phyloP scores from a whole-genome alignment of 352 stramenopile species.

The Globisporangium nunn region DNA sequence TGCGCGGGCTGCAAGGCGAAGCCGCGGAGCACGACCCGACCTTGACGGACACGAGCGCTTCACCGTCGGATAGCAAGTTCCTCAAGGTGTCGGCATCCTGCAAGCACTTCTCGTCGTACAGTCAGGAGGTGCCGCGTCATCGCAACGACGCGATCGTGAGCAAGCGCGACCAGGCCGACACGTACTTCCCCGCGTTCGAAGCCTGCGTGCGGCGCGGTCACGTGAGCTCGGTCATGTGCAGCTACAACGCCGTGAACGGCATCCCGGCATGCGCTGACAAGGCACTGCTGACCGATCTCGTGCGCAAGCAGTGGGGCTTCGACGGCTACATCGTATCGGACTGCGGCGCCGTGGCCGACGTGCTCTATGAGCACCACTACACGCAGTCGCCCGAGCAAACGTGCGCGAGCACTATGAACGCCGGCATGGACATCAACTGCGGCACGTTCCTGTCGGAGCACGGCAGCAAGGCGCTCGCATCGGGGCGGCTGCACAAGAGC shows the following conservation, averaged over 20 bases:
- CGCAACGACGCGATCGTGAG: conserved; percentile 86
- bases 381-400: conserved; percentile 52
- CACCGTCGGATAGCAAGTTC: conserved; percentile 16
- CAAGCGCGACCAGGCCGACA: conserved; percentile 84
- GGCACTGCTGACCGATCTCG: conserved; percentile 61
- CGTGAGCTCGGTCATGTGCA: conserved; percentile 90
- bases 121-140: conserved; percentile 68
- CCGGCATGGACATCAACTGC: conserved; percentile 84
- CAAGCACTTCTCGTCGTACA: conserved; percentile 93
- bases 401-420: conserved; percentile 49
- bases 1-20: conserved; percentile 79
- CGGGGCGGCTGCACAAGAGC: conserved; percentile 49
- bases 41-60: neutral
- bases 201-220: conserved; percentile 70
- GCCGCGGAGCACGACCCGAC: conserved; percentile 14
- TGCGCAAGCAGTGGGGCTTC: conserved; percentile 86
- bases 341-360: conserved; percentile 81
- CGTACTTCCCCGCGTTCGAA: conserved; percentile 85
- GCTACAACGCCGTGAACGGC: conserved; percentile 93
- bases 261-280: conserved; percentile 86
- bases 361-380: conserved; percentile 76
- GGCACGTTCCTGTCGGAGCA: conserved; percentile 65
- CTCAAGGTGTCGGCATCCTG: conserved; percentile 83
- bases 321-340: conserved; percentile 91
- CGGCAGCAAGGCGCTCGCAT: conserved; percentile 44